Percentiles rank a stretch among this genome's conserved stretches.
Conservation (phyloP, 2,329 filamentous ascomycete genomes). For the Cladosporium sp. region DNA sequence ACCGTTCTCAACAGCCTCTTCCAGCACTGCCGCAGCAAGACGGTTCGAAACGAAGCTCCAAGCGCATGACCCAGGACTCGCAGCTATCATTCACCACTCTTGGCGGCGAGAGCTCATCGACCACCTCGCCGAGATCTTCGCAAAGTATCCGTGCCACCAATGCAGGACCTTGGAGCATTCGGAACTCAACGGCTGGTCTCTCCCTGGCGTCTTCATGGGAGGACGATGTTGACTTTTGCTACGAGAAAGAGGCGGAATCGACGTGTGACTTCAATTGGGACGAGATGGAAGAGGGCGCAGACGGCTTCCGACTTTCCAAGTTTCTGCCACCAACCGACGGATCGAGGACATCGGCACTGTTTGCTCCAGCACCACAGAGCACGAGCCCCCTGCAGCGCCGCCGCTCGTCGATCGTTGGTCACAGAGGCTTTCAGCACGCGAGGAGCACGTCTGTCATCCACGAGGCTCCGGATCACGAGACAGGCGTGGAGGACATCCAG, state of each 20-base stretch:
- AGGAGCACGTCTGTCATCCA: constrained; percentile 20
- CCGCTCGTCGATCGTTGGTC: constrained; percentile 27
- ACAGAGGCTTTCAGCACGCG: constrained; percentile 29
- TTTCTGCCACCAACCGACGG: constrained; percentile 1
- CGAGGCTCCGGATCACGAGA: constrained; percentile 9
- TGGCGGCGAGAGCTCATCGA: background rate
- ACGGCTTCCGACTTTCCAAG: constrained; percentile 8
- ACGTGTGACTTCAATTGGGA: constrained; percentile 59
- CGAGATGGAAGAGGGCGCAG: constrained; percentile 3
- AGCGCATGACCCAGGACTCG: constrained; percentile 10
- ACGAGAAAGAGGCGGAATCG: constrained; percentile 57
- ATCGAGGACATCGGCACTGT: background rate
- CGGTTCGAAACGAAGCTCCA: background rate
- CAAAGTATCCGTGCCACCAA: background rate
- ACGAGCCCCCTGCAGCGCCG: constrained; percentile 16
- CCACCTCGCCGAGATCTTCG: constrained; percentile 1
- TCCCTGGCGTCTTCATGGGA: constrained; percentile 44
- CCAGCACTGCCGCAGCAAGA: constrained; percentile 4
- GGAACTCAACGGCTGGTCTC: background rate
- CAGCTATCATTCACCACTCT: background rate
- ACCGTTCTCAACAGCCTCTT: constrained; percentile 11
- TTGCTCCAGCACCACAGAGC: background rate
- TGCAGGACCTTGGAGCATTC: background rate
- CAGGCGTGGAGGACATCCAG: background rate
- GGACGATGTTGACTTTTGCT: constrained; percentile 60